Conservation (phyloP, 225 moss, liverwort and hornwort species). For the Antitrichia curtipendula region DNA sequence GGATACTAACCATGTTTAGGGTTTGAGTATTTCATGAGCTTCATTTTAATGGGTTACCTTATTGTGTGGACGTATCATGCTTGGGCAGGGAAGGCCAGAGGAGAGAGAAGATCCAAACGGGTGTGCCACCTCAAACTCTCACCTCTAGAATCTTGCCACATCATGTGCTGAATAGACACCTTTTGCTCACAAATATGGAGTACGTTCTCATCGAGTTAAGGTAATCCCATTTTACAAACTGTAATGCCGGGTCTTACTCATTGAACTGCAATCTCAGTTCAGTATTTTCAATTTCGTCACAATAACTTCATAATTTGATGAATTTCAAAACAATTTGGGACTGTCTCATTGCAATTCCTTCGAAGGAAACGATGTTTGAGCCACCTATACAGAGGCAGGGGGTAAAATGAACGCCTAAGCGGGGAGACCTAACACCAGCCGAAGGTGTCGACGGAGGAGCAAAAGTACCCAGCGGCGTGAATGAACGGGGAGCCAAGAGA, state of each 20-base stretch:
- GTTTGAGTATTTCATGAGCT: not conserved
- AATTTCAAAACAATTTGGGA: not conserved
- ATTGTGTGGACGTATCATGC: not conserved
- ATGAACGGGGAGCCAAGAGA: no score
- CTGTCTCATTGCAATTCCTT: not conserved
- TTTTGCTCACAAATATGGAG: not conserved
- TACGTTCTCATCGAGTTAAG: not conserved
- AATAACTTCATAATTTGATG: not conserved
- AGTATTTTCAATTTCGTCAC: not conserved
- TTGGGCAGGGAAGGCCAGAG: not conserved
- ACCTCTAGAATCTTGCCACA: conserved; percentile 25
- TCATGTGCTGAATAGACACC: conserved; percentile 29
- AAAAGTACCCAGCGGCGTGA: no score
- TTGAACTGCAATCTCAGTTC: not conserved
- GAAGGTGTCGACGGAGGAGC: no score
- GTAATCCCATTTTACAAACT: not conserved
- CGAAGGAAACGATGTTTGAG: no score
- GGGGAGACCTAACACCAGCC: no score
- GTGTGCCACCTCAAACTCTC: conserved; percentile 22
- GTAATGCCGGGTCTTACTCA: not conserved
- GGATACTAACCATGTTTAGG: not conserved
- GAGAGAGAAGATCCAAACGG: conserved; percentile 29
- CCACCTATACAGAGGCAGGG: no score
- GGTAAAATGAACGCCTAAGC: no score
- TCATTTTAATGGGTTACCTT: not conserved